Conservation (phyloP, 192 early-diverging fungal genomes). For the Coemansia sp. region DNA sequence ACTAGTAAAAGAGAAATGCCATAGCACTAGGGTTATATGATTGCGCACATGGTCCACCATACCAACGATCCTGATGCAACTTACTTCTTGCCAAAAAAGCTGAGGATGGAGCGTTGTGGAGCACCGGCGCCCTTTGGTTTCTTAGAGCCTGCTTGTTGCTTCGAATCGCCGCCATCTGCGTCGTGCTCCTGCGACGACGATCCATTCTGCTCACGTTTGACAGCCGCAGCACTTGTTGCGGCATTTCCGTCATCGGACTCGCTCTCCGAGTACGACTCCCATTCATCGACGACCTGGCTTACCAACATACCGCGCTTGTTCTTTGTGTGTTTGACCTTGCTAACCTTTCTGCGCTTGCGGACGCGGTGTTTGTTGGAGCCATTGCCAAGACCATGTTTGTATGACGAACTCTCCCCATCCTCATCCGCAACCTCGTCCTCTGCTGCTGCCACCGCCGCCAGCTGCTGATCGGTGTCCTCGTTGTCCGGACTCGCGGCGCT, state of each 20-base stretch:
- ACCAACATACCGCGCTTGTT: constrained; percentile 55
- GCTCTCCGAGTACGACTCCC: constrained; percentile 53
- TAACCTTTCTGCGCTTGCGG: constrained; percentile 54
- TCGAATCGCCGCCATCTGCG: neutral
- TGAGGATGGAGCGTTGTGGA: constrained; percentile 44
- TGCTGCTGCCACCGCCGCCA: neutral
- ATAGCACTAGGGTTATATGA: too few relatives aligned
- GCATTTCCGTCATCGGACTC: constrained; percentile 25
- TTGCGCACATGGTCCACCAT: too few relatives aligned
- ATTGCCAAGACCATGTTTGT: neutral
- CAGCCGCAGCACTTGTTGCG: neutral
- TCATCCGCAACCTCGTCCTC: neutral
- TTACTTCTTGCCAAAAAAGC: constrained; percentile 51
- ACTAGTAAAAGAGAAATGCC: neutral
- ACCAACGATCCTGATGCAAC: neutral
- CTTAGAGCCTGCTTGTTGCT: neutral
- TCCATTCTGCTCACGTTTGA: neutral
- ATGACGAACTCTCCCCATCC: neutral
- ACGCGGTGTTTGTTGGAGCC: constrained; percentile 19
- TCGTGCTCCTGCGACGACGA: neutral
- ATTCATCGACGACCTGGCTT: constrained; percentile 45
- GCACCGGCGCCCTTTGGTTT: constrained; percentile 18
- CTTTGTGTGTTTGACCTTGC: constrained; percentile 44
- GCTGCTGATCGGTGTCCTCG: neutral
- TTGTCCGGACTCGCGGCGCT: constrained; percentile 1